These are phyloP conservation scores for Apophysomyces elegans DNA, from an alignment of 371 early-diverging fungal species.

Conservation along the genomic window DNA sequence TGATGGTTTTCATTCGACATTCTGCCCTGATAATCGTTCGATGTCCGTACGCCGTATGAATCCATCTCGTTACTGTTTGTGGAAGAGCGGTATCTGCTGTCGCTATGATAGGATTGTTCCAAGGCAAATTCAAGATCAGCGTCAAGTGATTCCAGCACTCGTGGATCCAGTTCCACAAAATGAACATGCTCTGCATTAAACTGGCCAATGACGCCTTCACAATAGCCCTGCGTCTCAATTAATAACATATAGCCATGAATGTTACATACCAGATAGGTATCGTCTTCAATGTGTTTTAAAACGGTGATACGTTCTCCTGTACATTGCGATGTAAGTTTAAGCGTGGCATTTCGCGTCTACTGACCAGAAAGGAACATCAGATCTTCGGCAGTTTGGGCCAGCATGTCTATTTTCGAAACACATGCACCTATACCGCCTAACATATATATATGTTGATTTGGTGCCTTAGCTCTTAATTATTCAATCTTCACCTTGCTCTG, in stretches of 20 bases:
- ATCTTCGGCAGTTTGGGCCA: constrained; percentile 54
- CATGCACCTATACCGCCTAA: constrained; percentile 55
- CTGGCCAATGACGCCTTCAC: constrained; percentile 61
- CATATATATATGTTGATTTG: not conserved
- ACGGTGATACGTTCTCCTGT: constrained; percentile 52
- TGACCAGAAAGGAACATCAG: constrained; percentile 64
- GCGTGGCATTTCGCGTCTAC: not conserved
- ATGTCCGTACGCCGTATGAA: not conserved
- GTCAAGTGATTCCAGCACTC: constrained; percentile 52
- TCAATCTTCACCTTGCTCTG: constrained; percentile 40
- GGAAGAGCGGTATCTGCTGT: constrained; percentile 23
- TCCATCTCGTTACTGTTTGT: constrained; percentile 26
- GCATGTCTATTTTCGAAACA: constrained; percentile 55
- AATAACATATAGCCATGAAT: not conserved
- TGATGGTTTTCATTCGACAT: constrained; percentile 5
- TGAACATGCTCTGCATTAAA: constrained; percentile 63
- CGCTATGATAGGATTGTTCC: constrained; percentile 18
- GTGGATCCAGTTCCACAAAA: constrained; percentile 59
- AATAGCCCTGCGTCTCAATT: constrained; percentile 47
- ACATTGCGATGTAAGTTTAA: not conserved
- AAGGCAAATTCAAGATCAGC: constrained; percentile 39
- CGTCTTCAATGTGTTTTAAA: constrained; percentile 47
- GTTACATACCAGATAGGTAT: constrained; percentile 43
- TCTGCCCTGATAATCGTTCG: constrained; percentile 15
- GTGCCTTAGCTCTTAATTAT: not conserved